Percentiles rank a stretch among this genome's conserved stretches.
These are phyloP conservation scores for Eimeria tenella DNA, from an alignment of 169 alveolate genomes.

Conservation along the genomic window DNA sequence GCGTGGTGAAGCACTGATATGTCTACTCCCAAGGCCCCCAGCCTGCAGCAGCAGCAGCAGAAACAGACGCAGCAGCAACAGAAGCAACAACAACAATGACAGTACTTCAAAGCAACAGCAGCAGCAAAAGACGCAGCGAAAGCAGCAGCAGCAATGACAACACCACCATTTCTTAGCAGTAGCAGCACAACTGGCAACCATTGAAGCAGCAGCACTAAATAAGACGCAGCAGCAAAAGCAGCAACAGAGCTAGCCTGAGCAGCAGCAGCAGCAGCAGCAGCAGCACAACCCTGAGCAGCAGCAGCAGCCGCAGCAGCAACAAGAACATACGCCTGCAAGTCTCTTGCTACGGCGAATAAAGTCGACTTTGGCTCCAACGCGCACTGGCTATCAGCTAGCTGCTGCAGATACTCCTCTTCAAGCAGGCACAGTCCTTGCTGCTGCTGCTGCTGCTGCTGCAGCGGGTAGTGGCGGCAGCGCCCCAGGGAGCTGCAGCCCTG, in stretches of 20 bases:
- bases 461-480: constrained; percentile 13
- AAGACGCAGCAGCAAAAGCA: neutral
- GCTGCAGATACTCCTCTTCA: neutral
- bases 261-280: neutral
- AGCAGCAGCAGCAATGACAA: too few relatives aligned
- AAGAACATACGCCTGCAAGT: constrained; percentile 4
- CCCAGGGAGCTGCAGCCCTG: constrained; percentile 10
- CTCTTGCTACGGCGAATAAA: neutral
- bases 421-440: constrained; percentile 19
- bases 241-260: too few relatives aligned
- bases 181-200: neutral
- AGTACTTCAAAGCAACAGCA: neutral
- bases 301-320: neutral
- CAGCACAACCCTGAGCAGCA: neutral
- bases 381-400: neutral
- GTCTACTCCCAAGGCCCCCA: constrained; percentile 19
- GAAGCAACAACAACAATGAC: neutral
- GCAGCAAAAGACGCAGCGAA: too few relatives aligned
- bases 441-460: constrained; percentile 22
- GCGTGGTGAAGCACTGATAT: neutral
- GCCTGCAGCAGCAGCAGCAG: constrained; percentile 25
- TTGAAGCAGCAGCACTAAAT: neutral
- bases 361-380: constrained; percentile 42
- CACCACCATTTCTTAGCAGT: neutral
- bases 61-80: neutral